Conservation (phyloP, 78 protist genomes). For the Planoprotostelium fungivorum region DNA sequence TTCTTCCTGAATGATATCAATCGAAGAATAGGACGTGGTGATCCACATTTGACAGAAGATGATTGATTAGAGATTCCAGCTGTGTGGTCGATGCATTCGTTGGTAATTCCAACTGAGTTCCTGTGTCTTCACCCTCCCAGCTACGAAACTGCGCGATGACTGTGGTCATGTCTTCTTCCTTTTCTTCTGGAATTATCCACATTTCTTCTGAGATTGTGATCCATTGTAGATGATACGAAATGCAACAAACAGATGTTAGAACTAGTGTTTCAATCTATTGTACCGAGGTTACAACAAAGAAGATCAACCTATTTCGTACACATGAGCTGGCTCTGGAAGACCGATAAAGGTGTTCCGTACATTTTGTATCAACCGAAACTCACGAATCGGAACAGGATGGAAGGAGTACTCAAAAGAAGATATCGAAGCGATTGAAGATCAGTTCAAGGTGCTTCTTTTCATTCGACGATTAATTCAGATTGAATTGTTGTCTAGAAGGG, state of each 20-base stretch:
- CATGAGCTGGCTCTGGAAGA: neutral
- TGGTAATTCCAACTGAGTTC: slow-evolving; percentile 53
- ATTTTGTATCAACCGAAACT: too few relatives aligned
- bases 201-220: too few relatives aligned
- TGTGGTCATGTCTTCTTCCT: slow-evolving; percentile 19
- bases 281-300: too few relatives aligned
- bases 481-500: neutral
- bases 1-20: slow-evolving; percentile 26
- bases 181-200: slow-evolving; percentile 14
- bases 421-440: neutral
- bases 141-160: slow-evolving; percentile 49
- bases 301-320: too few relatives aligned
- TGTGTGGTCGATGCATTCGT: slow-evolving; percentile 42
- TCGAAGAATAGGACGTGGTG: neutral
- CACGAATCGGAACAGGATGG: neutral
- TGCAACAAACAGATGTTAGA: too few relatives aligned
- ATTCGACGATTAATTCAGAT: too few relatives aligned
- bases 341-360: neutral
- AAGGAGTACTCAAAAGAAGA: neutral
- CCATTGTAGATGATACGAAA: too few relatives aligned
- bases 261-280: too few relatives aligned
- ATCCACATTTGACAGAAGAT: neutral
- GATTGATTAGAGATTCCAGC: slow-evolving; percentile 38
- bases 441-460: too few relatives aligned
- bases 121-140: slow-evolving; percentile 49